Conservation (phyloP, 805 yeast genomes). For the Lachancea dasiensis region DNA sequence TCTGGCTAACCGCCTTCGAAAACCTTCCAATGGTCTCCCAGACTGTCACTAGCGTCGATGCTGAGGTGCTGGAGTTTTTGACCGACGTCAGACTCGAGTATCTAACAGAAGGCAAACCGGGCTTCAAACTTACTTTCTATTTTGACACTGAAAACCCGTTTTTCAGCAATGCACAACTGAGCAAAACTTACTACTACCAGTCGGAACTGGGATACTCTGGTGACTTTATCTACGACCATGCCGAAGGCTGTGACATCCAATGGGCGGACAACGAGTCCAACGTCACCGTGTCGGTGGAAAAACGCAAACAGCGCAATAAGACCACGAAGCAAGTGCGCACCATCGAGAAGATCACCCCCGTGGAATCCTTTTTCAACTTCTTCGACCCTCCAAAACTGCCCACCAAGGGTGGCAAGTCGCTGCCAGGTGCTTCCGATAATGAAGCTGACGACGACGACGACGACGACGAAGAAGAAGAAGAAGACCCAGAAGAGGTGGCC, state of each 20-base stretch:
- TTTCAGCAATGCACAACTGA: conserved; percentile 64
- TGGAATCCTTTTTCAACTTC: conserved; percentile 91
- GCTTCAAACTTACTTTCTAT: conserved; percentile 80
- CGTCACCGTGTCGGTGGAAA: conserved; percentile 81
- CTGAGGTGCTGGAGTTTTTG: conserved; percentile 68
- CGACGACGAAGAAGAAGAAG: conserved; percentile 44
- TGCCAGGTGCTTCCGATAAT: conserved; percentile 8
- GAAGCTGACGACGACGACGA: conserved; percentile 47
- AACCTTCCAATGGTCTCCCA: conserved; percentile 77
- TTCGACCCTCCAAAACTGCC: conserved; percentile 89
- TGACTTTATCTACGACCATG: conserved; percentile 94
- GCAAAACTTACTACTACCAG: conserved; percentile 89
- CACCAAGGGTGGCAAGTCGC: conserved; percentile 9
- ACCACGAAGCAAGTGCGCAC: conserved; percentile 94
- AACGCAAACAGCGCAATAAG: conserved; percentile 96
- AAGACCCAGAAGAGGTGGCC: conserved; percentile 59
- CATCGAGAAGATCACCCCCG: conserved; percentile 89
- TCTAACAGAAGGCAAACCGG: conserved; percentile 58
- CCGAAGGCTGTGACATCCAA: conserved; percentile 76
- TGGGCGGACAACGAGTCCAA: conserved; percentile 80
- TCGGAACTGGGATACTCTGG: conserved; percentile 92
- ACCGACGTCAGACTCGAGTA: conserved; percentile 72
- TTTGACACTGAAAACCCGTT: conserved; percentile 66
- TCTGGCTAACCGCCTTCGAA: conserved; percentile 95
- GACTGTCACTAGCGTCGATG: conserved; percentile 83